Base-by-base conservation (phyloP, 2,329 filamentous ascomycete species). In the Sporothrix inflata region DNA sequence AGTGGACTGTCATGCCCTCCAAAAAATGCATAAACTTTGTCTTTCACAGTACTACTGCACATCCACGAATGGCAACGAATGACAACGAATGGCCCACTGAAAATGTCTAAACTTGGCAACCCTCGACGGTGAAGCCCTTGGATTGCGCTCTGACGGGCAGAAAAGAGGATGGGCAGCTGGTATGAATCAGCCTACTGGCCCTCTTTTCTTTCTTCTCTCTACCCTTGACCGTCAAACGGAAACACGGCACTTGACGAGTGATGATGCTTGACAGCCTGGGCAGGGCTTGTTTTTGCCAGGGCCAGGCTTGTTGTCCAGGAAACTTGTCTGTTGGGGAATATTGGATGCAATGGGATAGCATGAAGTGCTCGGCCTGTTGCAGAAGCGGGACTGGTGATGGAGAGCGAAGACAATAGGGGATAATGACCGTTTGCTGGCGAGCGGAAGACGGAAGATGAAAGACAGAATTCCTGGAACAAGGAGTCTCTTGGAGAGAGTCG, bases 141-240 rank as follows among this genome's bases (percentile, higher is more conserved):
- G 24, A 30, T 19, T 11, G 42, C 61, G 61, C 61, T 65, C 61
- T 27, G 61, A 65, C 61, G 21, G 55, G 57, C 57, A 61, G 57
- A 30, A 19, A 40, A 61, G 19, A 11, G 12, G 19, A 21, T 19
- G 57, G 27, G 30, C 24, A 57, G 19, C 24, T 30, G 21, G 51
- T 55, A 7, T 21, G 8, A 16, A 30, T 27, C n/a, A n/a, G n/a
- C n/a, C n/a, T n/a, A n/a, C n/a, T 2, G 4, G 2, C 3, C 34
- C 9, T 9, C 3, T 40, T 5, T 19, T 5, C 19, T 30, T 19
- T 12, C 24, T 38, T 4, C 7, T 38, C 3, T 34, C 34, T 14
- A n/a, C 55, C 9, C 2, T 19, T 14, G 4, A 6, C 24, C 12
- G 16, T 53, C 21, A 16, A 47, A 42, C 40, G 21, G 61, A 45